Percentiles rank a stretch among this genome's conserved stretches.
These are phyloP conservation scores for Aspergillus bombycis DNA, from an alignment of 2,329 filamentous ascomycete species.

Conservation along the genomic window DNA sequence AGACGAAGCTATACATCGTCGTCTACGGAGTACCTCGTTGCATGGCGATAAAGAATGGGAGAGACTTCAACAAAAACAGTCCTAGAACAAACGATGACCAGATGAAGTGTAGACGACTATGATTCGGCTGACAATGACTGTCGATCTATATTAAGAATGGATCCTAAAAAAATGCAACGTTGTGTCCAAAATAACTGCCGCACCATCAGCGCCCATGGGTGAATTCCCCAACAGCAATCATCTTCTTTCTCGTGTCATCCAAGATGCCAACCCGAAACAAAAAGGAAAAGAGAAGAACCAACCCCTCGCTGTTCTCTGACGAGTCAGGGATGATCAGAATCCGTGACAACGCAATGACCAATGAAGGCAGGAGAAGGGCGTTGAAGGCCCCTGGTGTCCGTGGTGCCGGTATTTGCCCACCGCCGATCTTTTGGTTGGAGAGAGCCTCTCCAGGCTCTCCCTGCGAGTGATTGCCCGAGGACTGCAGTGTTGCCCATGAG, in stretches of 20 bases:
- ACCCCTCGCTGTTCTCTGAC: not conserved
- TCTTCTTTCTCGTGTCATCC: constrained; percentile 12
- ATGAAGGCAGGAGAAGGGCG: not conserved
- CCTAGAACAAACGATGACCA: not conserved
- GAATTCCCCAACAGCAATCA: constrained; percentile 6
- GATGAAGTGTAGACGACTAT: not conserved
- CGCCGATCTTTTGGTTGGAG: not conserved
- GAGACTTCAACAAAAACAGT: not conserved
- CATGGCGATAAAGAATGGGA: not conserved
- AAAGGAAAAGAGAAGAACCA: not conserved
- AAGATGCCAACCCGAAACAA: constrained; percentile 4
- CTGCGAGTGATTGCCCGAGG: not conserved
- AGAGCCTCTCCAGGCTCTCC: not conserved
- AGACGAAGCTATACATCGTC: not conserved
- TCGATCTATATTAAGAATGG: constrained; percentile 1
- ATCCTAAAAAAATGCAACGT: constrained; percentile 13
- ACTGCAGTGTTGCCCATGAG: not conserved
- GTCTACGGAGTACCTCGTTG: not conserved
- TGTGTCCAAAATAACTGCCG: constrained; percentile 1
- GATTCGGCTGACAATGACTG: not conserved
- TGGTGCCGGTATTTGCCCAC: constrained; percentile 1
- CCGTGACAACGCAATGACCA: not conserved
- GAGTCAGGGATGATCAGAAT: not conserved
- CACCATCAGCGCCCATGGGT: constrained; percentile 1
- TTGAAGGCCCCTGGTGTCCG: constrained; percentile 1